phyloP scores from a whole-genome alignment of 2,329 filamentous ascomycete genomes.

The Beauveria scarabaeidicola region DNA sequence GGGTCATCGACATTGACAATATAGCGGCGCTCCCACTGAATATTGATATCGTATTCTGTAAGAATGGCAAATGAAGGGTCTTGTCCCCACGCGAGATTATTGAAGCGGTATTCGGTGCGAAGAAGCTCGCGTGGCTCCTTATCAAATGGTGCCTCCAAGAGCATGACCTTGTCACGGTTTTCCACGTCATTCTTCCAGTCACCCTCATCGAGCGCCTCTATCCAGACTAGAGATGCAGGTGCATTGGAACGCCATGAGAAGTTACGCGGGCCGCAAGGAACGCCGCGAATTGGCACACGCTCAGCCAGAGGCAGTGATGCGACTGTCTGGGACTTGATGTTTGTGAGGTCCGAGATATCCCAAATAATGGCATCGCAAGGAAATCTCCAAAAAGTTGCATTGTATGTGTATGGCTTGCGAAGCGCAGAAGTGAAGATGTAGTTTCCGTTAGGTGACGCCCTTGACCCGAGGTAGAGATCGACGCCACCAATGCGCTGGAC shows the following conservation, averaged over 20 bases:
- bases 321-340: background rate
- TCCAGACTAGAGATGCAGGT: background rate
- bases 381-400: background rate
- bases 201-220: constrained; percentile 2
- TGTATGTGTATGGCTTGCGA: constrained; percentile 1
- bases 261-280: background rate
- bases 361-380: background rate
- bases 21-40: constrained; percentile 3
- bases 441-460: constrained; percentile 3
- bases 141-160: constrained; percentile 5
- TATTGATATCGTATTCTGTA: background rate
- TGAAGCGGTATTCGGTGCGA: constrained; percentile 2
- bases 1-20: constrained; percentile 7
- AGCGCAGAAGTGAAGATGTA: background rate
- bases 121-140: background rate
- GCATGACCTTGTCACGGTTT: constrained; percentile 4
- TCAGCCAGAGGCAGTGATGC: constrained; percentile 1
- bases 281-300: background rate
- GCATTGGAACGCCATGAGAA: constrained; percentile 3
- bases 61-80: background rate
- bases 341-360: background rate
- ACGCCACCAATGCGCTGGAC: background rate
- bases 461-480: background rate
- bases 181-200: background rate
- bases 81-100: background rate